A percentile compares a stretch with the other conserved stretches of the same genome.
Conservation (phyloP, 169 alveolate genomes). For the Plasmodium malariae region DNA sequence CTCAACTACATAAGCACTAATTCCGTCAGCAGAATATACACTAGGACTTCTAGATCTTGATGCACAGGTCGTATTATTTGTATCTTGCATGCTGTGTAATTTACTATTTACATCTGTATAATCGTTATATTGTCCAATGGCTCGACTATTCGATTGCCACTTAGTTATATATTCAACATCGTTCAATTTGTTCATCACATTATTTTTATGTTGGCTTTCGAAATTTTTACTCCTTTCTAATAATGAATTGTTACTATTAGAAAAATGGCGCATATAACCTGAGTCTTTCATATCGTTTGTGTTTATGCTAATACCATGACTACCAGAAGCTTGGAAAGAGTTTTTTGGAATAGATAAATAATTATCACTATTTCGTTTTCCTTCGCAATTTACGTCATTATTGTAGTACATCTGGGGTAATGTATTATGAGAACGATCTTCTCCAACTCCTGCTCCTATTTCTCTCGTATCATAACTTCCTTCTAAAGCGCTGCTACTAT, state of each 20-base stretch:
- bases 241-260: not conserved
- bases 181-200: not conserved
- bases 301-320: not conserved
- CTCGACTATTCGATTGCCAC: constrained; percentile 6
- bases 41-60: constrained; percentile 65
- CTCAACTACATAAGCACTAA: constrained; percentile 71
- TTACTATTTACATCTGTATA: not conserved
- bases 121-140: constrained; percentile 2
- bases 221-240: not conserved
- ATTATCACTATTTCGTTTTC: no score
- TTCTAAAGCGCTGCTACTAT: not conserved
- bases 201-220: not conserved
- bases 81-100: not conserved
- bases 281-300: not conserved
- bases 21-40: constrained; percentile 63
- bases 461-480: not conserved
- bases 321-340: no score
- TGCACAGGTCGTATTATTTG: not conserved
- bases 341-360: no score
- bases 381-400: no score
- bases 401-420: no score
- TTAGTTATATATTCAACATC: not conserved
- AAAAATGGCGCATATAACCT: not conserved
- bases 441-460: no score
- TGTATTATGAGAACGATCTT: no score